Base-by-base conservation (phyloP, 2,329 filamentous ascomycete genomes). In the Penicillium sclerotigenum region DNA sequence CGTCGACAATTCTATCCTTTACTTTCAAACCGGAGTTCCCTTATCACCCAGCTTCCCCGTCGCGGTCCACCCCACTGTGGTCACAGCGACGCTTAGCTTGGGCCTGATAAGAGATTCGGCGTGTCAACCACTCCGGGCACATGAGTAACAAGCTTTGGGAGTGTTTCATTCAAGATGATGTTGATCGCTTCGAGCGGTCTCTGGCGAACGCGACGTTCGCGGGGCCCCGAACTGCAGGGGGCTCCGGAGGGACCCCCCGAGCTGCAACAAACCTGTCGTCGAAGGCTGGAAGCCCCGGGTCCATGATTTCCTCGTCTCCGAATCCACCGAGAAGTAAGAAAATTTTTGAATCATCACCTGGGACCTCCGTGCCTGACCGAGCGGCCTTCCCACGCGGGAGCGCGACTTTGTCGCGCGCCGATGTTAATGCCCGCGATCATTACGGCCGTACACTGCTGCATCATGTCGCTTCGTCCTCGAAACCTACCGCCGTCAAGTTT, bases 81-180 rank as follows among this genome's bases (percentile, higher is more conserved):
- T 88, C 87, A 91, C 87, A 90, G 90, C 90, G 88, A 95, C 91
- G 90, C 87, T 88, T 72, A 75, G 75, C 79, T 81, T 78, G 77
- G 81, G 84, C 80, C 78, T 76, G 75, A 73, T 71, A 74, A 77
- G 79, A 73, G 67, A 64, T 73, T 71, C 68, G 65, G 66, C 65
- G 62, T 62, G 45, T 52, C 62, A 52, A 71, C 52, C 66, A 68
- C 57, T 68, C 65, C 66, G 75, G 73, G 79, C 86, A 85, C 86
- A 94, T 97, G 93, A 97, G 90, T 87, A 88, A 91, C 81, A 85
- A 89, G 84, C 86, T 99, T 76, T 97, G 93, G 93, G 92, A 91
- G 83, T 90, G 85, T 75, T 97, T 93, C 75, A 88, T 95, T 81
- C 89, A 97, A 86, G 90, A 97, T 83, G 91, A 99, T 86, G 89